Evolutionary conservation across 140 eudicot species (phyloP).

Genomic region (Senecio squalidus): DNA sequence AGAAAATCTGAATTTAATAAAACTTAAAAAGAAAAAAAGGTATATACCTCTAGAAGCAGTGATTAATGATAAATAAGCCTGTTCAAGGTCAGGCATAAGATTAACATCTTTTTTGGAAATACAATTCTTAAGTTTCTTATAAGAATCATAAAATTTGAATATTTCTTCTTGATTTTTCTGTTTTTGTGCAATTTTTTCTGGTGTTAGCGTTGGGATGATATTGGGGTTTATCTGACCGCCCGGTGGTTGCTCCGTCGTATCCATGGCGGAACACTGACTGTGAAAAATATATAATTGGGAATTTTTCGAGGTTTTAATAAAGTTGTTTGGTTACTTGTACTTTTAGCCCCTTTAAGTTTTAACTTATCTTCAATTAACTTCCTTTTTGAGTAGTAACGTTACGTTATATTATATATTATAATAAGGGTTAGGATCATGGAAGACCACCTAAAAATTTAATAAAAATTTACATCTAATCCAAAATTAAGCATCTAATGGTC

Average conservation of each 20-base stretch:
- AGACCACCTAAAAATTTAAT: too few species aligned
- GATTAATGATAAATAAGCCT: constrained; percentile 67
- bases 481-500: too few species aligned
- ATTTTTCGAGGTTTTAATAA: too few species aligned
- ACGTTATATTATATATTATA: too few species aligned
- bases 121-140: constrained; percentile 59
- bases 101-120: constrained; percentile 36
- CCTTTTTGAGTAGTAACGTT: too few species aligned
- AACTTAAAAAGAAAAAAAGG: too few species aligned
- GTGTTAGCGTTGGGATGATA: constrained; percentile 42
- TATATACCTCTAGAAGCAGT: constrained; percentile 64
- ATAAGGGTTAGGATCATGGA: too few species aligned
- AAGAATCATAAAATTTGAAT: constrained; percentile 50
- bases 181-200: constrained; percentile 57
- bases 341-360: too few species aligned
- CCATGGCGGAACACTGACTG: constrained; percentile 51
- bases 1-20: not conserved
- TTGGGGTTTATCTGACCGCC: constrained; percentile 19
- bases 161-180: constrained; percentile 75
- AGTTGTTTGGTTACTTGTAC: too few species aligned
- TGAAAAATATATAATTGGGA: too few species aligned
- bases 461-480: too few species aligned
- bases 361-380: too few species aligned
- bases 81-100: constrained; percentile 64
- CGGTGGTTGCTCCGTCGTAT: constrained; percentile 56